Evolutionary conservation across 78 protist species (phyloP), one percentile per base, ranked within the genome.

Genomic region (Dictyostelium brefeldianum): DNA sequence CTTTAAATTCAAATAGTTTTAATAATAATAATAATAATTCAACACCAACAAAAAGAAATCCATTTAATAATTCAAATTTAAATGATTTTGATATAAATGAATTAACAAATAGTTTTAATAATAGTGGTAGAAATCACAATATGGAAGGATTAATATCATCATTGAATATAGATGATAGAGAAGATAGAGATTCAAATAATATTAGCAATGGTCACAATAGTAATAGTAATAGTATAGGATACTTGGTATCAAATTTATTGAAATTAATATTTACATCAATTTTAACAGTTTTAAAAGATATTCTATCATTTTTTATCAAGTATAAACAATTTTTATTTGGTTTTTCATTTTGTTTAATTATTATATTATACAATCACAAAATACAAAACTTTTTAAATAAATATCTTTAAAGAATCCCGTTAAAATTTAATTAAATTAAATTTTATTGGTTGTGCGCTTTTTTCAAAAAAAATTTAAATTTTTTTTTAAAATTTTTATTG

Each of bases 11-110:
- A 14, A 1, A 51, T 51, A 51, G 4, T 51, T 4, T 1, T 14
- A 51, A 51, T 8, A 51, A 14, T 51, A 51, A 12, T 51, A 51
- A 12, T 14, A 51, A 51, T 8, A 51, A 14, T 51, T 2, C 48
- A 29, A 67, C 75, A 31, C 75, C 75, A 31, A 15, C 36, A 67
- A 67, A 67, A 67, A 67, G 70, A 62, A 62, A 67, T 31, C 75
- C 75, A 31, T 67, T 67, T 47, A 67, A 67, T 41, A 27, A 36
- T 67, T 67, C 75, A 67, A 67, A 36, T 67, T 67, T 67, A 67
- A 67, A 67, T 31, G 31, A 20, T 31, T 67, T 25, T 29, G 48
- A 67, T 31, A 67, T 31, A 67, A 67, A 67, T 67, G 48, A 67
- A 27, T 31, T 67, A 67, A 67, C 75, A 25, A 67, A 67, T 31